Evolutionary conservation across 768 basidiomycete species (phyloP).

Genomic region (Albatrellus ellisii): DNA sequence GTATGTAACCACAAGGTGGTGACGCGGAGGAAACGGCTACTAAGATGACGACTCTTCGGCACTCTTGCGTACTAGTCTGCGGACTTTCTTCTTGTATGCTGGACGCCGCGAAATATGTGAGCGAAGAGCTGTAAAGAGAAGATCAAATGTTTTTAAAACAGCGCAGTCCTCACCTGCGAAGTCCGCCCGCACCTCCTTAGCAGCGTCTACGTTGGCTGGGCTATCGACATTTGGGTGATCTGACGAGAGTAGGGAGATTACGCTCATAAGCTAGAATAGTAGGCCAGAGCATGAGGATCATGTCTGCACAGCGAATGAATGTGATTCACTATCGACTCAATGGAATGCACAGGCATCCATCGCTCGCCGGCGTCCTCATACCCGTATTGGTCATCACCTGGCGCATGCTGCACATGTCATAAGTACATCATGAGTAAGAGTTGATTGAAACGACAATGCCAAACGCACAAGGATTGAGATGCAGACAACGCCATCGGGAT

Average conservation of each 20-base stretch:
- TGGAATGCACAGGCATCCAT: conserved; percentile 95
- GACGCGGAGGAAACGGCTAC: too few relatives aligned
- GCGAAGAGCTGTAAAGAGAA: background rate
- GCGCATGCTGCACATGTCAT: conserved; percentile 54
- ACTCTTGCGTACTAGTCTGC: conserved; percentile 71
- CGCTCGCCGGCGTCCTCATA: conserved; percentile 96
- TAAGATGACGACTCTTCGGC: conserved; percentile 84
- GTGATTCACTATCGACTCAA: conserved; percentile 77
- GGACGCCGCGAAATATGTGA: conserved; percentile 16
- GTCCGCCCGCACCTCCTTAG: conserved; percentile 70
- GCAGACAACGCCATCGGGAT: conserved; percentile 85
- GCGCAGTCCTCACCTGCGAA: conserved; percentile 31
- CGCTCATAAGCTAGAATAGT: conserved; percentile 70
- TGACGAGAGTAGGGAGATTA: conserved; percentile 90
- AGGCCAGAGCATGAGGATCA: conserved; percentile 4
- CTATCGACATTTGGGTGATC: conserved; percentile 87
- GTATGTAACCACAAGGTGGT: too few relatives aligned
- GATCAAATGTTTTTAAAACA: too few relatives aligned
- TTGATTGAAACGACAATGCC: conserved; percentile 1
- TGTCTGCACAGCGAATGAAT: background rate
- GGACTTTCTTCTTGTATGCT: conserved; percentile 95
- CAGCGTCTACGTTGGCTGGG: conserved; percentile 94
- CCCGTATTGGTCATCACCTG: conserved; percentile 92
- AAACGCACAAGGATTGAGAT: conserved; percentile 79
- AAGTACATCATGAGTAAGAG: conserved; percentile 4